Conservation (phyloP, 2,329 filamentous ascomycete genomes). For the Neofusicoccum cordaticola region DNA sequence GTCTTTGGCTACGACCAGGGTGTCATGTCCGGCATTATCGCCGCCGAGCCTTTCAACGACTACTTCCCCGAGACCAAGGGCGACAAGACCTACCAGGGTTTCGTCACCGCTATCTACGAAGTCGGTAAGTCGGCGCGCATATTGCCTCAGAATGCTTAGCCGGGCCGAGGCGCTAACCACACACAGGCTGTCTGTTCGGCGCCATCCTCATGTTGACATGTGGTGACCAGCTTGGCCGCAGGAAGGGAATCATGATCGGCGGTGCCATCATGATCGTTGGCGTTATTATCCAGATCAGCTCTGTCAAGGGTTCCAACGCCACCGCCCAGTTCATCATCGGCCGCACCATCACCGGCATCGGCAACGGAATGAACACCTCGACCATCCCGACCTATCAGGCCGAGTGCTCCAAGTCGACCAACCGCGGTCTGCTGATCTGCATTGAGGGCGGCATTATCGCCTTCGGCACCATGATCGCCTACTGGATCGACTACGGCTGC, state of each 20-base stretch:
- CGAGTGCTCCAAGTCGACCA: slow-evolving; percentile 54
- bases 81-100: slow-evolving; percentile 49
- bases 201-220: slow-evolving; percentile 38
- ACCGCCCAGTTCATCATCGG: slow-evolving; percentile 54
- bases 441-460: slow-evolving; percentile 55
- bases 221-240: slow-evolving; percentile 44
- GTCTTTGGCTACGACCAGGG: slow-evolving; percentile 57
- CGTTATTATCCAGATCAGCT: slow-evolving; percentile 39
- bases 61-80: slow-evolving; percentile 40
- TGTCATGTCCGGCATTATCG: slow-evolving; percentile 39
- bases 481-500: slow-evolving; percentile 44
- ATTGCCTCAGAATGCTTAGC: not conserved
- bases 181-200: slow-evolving; percentile 36
- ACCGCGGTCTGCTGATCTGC: slow-evolving; percentile 60
- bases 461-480: slow-evolving; percentile 51
- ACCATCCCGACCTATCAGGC: slow-evolving; percentile 56
- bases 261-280: slow-evolving; percentile 44
- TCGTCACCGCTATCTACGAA: slow-evolving; percentile 53
- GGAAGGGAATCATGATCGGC: slow-evolving; percentile 43
- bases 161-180: slow-evolving; percentile 19
- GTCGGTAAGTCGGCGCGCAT: slow-evolving; percentile 36
- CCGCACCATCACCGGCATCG: slow-evolving; percentile 52
- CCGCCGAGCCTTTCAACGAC: slow-evolving; percentile 31
- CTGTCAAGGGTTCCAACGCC: slow-evolving; percentile 31
- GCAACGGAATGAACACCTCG: slow-evolving; percentile 56